Evolutionary conservation across 2,329 filamentous ascomycete genomes (phyloP).

Genomic region (Delphinella strobiligena): DNA sequence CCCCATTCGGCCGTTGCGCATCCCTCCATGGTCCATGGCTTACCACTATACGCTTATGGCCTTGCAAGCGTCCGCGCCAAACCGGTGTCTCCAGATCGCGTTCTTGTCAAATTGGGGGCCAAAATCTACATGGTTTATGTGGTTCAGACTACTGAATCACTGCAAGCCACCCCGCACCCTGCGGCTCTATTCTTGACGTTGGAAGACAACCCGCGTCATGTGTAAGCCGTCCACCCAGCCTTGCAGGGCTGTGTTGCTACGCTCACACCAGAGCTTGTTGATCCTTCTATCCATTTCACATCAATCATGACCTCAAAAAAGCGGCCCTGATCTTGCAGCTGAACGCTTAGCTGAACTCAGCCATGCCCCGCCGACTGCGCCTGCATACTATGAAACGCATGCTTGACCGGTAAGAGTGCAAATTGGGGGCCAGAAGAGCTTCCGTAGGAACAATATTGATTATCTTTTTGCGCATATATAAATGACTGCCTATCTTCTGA

Average conservation of each 20-base stretch:
- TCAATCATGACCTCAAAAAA: background rate
- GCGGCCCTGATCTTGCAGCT: background rate
- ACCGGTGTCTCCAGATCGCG: too few relatives aligned
- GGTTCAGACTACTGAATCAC: too few relatives aligned
- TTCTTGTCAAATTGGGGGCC: too few relatives aligned
- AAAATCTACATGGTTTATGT: too few relatives aligned
- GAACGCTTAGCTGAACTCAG: background rate
- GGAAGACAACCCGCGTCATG: background rate
- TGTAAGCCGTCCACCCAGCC: background rate
- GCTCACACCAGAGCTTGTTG: background rate
- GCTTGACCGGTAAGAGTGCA: background rate
- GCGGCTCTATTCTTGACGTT: background rate
- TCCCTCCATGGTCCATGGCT: too few relatives aligned
- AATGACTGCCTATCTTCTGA: too few relatives aligned
- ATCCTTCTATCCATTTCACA: background rate
- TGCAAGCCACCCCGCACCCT: too few relatives aligned
- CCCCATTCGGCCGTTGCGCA: too few relatives aligned
- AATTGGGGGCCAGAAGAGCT: background rate
- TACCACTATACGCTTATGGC: too few relatives aligned
- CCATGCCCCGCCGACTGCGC: background rate
- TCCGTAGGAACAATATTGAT: background rate
- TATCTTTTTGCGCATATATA: too few relatives aligned
- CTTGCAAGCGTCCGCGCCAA: too few relatives aligned
- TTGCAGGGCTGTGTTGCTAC: background rate
- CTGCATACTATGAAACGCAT: background rate